Conservation (phyloP, 805 yeast genomes). For the Candida ovalis region DNA sequence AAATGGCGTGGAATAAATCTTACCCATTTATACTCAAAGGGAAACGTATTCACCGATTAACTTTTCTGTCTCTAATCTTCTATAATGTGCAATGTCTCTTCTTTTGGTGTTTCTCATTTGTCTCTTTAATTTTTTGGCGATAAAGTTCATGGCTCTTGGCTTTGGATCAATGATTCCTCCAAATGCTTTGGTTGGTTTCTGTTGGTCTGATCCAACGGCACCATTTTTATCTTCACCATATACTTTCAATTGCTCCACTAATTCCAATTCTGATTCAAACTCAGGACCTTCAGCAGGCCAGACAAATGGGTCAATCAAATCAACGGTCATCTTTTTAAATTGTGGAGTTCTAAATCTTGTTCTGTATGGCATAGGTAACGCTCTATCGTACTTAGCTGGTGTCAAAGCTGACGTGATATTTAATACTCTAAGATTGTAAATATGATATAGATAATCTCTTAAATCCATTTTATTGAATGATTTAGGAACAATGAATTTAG, state of each 20-base stretch:
- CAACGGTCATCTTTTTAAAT: slow-evolving; percentile 93
- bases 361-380: slow-evolving; percentile 46
- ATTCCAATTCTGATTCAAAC: slow-evolving; percentile 28
- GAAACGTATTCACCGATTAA: slow-evolving; percentile 40
- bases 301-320: slow-evolving; percentile 90
- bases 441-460: slow-evolving; percentile 86
- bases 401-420: slow-evolving; percentile 82
- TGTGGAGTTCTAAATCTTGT: slow-evolving; percentile 78
- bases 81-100: slow-evolving; percentile 27
- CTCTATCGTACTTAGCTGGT: slow-evolving; percentile 63
- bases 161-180: slow-evolving; percentile 59
- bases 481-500: slow-evolving; percentile 91
- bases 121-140: slow-evolving; percentile 47
- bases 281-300: slow-evolving; percentile 72
- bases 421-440: slow-evolving; percentile 87
- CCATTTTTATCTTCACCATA: slow-evolving; percentile 49
- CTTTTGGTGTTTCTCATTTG: slow-evolving; percentile 44
- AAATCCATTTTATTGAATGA: slow-evolving; percentile 91
- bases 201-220: slow-evolving; percentile 59
- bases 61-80: slow-evolving; percentile 28
- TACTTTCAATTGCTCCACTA: slow-evolving; percentile 44
- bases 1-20: not conserved
- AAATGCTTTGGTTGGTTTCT: slow-evolving; percentile 67
- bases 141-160: slow-evolving; percentile 61
- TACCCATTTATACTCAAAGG: slow-evolving; percentile 30